Conservation (phyloP, 116 monocot genomes). For the Phalaenopsis hybrid region DNA sequence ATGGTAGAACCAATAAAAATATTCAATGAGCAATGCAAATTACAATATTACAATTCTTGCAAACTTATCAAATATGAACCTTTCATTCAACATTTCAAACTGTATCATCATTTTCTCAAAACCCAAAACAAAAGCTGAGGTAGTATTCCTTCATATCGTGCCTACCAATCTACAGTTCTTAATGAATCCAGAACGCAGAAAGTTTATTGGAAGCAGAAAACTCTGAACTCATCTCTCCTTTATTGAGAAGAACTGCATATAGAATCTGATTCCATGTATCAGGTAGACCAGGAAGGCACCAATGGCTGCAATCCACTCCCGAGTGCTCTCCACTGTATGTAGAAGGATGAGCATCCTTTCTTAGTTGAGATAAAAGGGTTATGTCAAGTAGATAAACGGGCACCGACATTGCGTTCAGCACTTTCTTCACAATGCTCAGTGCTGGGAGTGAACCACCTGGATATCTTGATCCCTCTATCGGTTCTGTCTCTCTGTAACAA, state of each 20-base stretch:
- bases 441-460: constrained; percentile 22
- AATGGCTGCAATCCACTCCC: constrained; percentile 70
- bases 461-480: constrained; percentile 33
- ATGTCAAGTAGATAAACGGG: constrained; percentile 54
- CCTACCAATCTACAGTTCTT: background rate
- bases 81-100: background rate
- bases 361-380: constrained; percentile 56
- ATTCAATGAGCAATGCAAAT: background rate
- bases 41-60: background rate
- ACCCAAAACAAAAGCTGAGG: background rate
- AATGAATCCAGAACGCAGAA: background rate
- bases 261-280: constrained; percentile 77
- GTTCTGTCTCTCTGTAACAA: constrained; percentile 39
- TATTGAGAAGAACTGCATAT: constrained; percentile 47
- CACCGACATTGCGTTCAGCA: constrained; percentile 39
- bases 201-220: no score
- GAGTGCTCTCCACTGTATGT: constrained; percentile 34
- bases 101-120: background rate
- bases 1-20: background rate
- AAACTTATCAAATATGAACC: background rate
- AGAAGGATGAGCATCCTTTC: constrained; percentile 70
- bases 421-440: constrained; percentile 31
- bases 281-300: constrained; percentile 79
- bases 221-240: background rate
- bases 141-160: background rate